Base-by-base conservation (phyloP, 2,329 filamentous ascomycete genomes). In the Diaporthe vaccinii region DNA sequence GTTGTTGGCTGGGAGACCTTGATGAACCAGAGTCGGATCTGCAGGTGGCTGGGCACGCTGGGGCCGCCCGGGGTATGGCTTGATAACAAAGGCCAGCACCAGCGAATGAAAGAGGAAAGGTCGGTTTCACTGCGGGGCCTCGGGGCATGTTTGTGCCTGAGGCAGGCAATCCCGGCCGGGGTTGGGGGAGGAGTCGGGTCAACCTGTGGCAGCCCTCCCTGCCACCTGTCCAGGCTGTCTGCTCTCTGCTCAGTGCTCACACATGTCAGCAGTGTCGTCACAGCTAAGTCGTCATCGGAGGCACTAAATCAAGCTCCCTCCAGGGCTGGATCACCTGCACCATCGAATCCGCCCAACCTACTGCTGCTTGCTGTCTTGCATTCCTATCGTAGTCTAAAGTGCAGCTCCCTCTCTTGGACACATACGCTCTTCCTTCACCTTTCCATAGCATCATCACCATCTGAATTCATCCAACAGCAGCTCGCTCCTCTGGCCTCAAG, bases 1-100 rank as follows among this genome's bases (percentile, higher is more conserved):
- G 58, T 73, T 73, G 71, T 73, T 73, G 71, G 58, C 49, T 62
- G 71, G 71, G 65, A 69, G 71, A 62, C 57, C 46, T 65, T 28
- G 34, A 65, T 73, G 65, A 69, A 55, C 65, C 46, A 69, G 65
- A 69, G 65, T 55, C 65, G 65, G 65, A 69, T 69, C 65, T 69
- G 65, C 65, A 69, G 46, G 65, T 69, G 65, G 65, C 65, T 69
- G 65, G 62, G 28, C 62, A 68, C 44, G 62, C 62, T 53, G 62
- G 62, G 62, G 22, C 65, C 65, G 31, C 65, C 46, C 46, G n/a
- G 65, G 65, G 49, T 69, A 69, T 69, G 49, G 65, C 61, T 73
- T 61, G 71, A 73, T 57, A 73, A 73, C 58, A 73, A 62, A 61
- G 39, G 58, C 58, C 34, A 20, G 59, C 49, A 46, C 51, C 39